Conservation (phyloP, 805 yeast species). For the Wickerhamiella kurtzmanii region DNA sequence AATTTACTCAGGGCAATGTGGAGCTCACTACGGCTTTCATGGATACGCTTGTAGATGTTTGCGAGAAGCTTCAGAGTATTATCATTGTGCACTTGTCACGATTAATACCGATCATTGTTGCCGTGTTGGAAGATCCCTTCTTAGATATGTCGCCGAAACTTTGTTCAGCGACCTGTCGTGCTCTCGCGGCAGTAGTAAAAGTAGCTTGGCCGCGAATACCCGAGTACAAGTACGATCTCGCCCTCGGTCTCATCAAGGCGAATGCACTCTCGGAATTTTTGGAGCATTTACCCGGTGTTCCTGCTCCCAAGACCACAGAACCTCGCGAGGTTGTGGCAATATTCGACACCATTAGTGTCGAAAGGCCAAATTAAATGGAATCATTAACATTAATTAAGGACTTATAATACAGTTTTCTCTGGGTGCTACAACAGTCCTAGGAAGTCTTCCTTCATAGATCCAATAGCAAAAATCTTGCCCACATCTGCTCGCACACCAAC, state of each 20-base stretch:
- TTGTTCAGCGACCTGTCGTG: constrained; percentile 6
- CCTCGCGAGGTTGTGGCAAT: neutral
- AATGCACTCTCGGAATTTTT: neutral
- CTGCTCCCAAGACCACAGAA: neutral
- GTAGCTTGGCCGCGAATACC: constrained; percentile 20
- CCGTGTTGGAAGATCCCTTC: constrained; percentile 24
- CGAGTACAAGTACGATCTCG: constrained; percentile 20
- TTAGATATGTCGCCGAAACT: constrained; percentile 16
- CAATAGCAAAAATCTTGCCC: constrained; percentile 93
- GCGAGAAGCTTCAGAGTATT: constrained; percentile 12
- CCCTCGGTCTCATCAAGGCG: constrained; percentile 19
- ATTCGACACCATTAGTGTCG: no score
- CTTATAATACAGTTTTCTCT: neutral
- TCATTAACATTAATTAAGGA: neutral
- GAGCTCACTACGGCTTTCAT: constrained; percentile 14
- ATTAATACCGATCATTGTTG: constrained; percentile 16
- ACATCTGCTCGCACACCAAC: constrained; percentile 97
- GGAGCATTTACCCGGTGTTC: neutral
- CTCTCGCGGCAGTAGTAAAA: constrained; percentile 10
- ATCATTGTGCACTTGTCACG: constrained; percentile 18
- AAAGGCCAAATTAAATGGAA: no score
- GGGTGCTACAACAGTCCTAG: constrained; percentile 58
- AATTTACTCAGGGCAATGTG: constrained; percentile 17
- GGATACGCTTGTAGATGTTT: constrained; percentile 7
- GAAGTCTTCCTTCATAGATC: constrained; percentile 94